A percentile compares a stretch with the other conserved stretches of the same genome.
Conservation (phyloP, 495 filamentous ascomycete species). For the Saxophila tyrrhenica region DNA sequence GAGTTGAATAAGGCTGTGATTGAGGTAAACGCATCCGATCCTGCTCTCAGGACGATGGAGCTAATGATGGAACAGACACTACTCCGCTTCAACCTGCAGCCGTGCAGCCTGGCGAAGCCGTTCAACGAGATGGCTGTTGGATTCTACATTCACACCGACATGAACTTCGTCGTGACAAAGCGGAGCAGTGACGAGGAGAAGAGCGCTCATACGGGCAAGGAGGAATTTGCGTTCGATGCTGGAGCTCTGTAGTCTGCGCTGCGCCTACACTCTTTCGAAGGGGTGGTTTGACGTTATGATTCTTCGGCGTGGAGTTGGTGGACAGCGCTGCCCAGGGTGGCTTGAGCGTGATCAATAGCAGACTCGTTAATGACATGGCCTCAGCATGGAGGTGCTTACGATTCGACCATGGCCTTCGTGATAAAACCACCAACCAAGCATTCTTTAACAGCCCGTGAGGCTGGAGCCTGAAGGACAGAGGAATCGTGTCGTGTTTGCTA, state of each 20-base stretch:
- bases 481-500: not conserved
- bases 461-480: no score
- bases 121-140: slow-evolving; percentile 21
- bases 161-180: slow-evolving; percentile 19
- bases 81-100: slow-evolving; percentile 23
- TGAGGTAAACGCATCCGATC: slow-evolving; percentile 10
- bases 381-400: no score
- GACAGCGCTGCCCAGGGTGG: not conserved
- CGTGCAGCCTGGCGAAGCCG: slow-evolving; percentile 19
- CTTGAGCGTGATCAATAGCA: not conserved
- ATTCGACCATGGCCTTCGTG: no score
- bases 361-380: not conserved
- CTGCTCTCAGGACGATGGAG: not conserved
- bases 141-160: slow-evolving; percentile 23
- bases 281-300: no score
- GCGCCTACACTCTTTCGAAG: no score
- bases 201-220: not conserved
- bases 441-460: not conserved
- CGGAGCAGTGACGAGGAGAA: slow-evolving; percentile 2
- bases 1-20: slow-evolving; percentile 24
- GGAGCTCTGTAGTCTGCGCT: no score
- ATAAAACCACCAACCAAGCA: no score
- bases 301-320: not conserved
- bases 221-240: not conserved
- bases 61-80: slow-evolving; percentile 12